Evolutionary conservation across 495 filamentous ascomycete genomes (phyloP), one percentile per base, ranked within the genome.

Genomic region (Podospora pseudoanserina): DNA sequence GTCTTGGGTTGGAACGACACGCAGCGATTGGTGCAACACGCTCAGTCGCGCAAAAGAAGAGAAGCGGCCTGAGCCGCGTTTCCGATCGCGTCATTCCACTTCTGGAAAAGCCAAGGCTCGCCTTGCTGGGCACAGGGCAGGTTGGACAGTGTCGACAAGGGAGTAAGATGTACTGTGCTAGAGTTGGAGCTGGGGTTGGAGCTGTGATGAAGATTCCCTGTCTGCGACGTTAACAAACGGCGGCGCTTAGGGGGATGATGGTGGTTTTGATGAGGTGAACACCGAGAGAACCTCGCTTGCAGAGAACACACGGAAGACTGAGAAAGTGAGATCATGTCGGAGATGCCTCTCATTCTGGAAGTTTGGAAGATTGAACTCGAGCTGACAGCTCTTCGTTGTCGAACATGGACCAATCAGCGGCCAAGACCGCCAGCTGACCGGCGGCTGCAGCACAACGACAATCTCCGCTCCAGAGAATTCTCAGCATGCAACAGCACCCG

Each of bases 1-100:
- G 15, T 16, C 15, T 49, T 5, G 39, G 39, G 39, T 49, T 49
- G 39, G 39, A 13, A 49, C 19, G 66, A 67, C 69, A 71, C 72
- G 68, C 65, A 44, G 53, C 69, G 61, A 76, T 76, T 76, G 73
- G 74, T 61, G 67, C 56, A 59, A 72, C 72, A 73, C 73, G 69
- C n/a, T 26, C n/a, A 19, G 59, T 64, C 69, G 72, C 71, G 70
- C 69, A 66, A 53, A 30, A 28, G 11, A 26, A 62, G 56, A 30
- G 44, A 19, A 61, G 61, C 28, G 32, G 27, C 64, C 34, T 68
- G 64, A 70, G 64, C 67, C 74, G 71, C 69, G 71, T 68, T 68
- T 23, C 65, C 44, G 39, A 76, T 76, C 70, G 73, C 74, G 74
- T 71, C 73, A 73, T 73, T 34, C 70, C 44, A 30, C 28, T 61